phyloP scores from a whole-genome alignment of 2,329 filamentous ascomycete species.

The Venturiaceae sp. region DNA sequence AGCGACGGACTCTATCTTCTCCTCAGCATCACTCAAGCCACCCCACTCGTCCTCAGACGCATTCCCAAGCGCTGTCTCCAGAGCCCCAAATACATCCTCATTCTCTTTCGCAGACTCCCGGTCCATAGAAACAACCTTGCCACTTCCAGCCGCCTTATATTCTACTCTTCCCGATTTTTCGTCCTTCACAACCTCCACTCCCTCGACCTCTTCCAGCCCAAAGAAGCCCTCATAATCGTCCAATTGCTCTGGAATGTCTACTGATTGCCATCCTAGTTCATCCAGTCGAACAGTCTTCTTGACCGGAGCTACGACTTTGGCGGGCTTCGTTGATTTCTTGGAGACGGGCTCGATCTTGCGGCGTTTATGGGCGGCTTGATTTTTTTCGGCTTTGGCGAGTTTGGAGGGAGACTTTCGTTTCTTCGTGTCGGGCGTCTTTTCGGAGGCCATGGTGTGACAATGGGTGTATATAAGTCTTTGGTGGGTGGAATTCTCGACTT shows the following conservation, averaged over 20 bases:
- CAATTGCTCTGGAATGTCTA: constrained; percentile 62
- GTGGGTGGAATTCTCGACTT: no score
- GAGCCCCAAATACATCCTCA: constrained; percentile 9
- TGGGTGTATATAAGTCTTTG: background rate
- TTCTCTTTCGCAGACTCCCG: constrained; percentile 7
- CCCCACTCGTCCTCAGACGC: constrained; percentile 4
- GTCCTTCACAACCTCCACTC: constrained; percentile 69
- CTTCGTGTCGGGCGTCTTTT: background rate
- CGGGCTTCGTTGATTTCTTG: background rate
- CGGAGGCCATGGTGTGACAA: background rate
- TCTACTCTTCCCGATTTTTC: constrained; percentile 38
- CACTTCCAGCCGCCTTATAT: constrained; percentile 17
- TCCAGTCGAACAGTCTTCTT: constrained; percentile 25
- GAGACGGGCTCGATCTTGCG: background rate
- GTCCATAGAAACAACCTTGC: background rate
- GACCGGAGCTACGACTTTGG: background rate
- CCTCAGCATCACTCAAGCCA: constrained; percentile 20
- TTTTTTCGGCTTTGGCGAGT: background rate
- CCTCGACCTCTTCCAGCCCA: constrained; percentile 83
- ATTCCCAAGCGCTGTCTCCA: background rate
- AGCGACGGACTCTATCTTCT: constrained; percentile 12
- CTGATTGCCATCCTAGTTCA: constrained; percentile 52
- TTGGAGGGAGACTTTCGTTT: background rate
- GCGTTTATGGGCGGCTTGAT: background rate
- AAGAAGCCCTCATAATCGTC: constrained; percentile 92